A percentile compares a stretch with the other conserved stretches of the same genome.
Evolutionary conservation across 345 rosid species (phyloP).

Genomic region (Kandelia obovata): DNA sequence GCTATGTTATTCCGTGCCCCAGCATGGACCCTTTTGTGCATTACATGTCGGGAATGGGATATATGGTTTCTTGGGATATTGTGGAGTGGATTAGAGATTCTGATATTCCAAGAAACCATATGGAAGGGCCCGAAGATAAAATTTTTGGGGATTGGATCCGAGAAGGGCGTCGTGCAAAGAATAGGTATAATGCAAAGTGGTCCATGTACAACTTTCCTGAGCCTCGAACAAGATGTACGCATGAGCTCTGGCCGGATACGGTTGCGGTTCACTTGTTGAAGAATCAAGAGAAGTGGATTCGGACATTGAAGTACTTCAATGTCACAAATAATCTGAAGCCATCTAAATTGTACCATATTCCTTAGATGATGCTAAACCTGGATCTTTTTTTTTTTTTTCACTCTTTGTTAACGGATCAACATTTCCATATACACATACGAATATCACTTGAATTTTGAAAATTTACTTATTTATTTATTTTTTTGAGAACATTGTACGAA

Average conservation of each 20-base stretch:
- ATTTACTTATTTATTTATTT: not conserved
- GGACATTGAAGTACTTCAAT: slow-evolving; percentile 60
- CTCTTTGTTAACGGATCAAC: not conserved
- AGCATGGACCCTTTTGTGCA: slow-evolving; percentile 88
- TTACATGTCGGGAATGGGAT: slow-evolving; percentile 85
- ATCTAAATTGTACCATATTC: slow-evolving; percentile 77
- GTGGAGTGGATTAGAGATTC: slow-evolving; percentile 84
- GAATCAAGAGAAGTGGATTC: slow-evolving; percentile 76
- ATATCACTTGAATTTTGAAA: not conserved
- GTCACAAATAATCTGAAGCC: slow-evolving; percentile 68
- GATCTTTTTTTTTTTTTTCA: not conserved
- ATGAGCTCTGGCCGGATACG: slow-evolving; percentile 77
- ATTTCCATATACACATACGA: not conserved
- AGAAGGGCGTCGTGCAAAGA: slow-evolving; percentile 59
- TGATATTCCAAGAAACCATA: slow-evolving; percentile 56
- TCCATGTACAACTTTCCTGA: slow-evolving; percentile 74
- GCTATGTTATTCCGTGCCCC: slow-evolving; percentile 76
- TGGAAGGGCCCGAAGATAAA: slow-evolving; percentile 73
- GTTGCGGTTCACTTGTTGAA: slow-evolving; percentile 76
- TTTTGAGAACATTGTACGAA: too few species aligned
- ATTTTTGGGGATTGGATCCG: slow-evolving; percentile 68
- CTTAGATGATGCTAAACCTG: slow-evolving; percentile 8
- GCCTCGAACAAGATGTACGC: slow-evolving; percentile 58
- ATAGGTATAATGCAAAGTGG: slow-evolving; percentile 80
- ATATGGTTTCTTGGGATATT: slow-evolving; percentile 79